Evolutionary conservation across 1,139 yeast genomes (phyloP).

Genomic region (Suhomyces ambrosiae): DNA sequence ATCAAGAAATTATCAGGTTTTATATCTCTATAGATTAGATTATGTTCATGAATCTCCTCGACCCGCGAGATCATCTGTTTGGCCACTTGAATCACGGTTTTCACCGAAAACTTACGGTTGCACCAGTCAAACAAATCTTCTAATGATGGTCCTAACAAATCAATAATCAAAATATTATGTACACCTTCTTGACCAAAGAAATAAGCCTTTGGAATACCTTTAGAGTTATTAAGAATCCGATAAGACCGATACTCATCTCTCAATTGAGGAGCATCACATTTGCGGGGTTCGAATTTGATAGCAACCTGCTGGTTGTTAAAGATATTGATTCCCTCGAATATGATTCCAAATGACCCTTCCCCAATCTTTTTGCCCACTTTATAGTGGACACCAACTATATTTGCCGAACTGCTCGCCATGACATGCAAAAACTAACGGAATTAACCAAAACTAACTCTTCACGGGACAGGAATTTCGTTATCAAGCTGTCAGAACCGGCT

Average conservation of each 20-base stretch:
- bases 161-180: conserved; percentile 73
- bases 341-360: conserved; percentile 83
- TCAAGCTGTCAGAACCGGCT: neutral
- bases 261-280: conserved; percentile 78
- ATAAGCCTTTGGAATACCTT: conserved; percentile 74
- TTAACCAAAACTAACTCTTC: neutral
- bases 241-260: conserved; percentile 78
- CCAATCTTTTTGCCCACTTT: conserved; percentile 82
- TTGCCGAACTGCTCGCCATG: conserved; percentile 39
- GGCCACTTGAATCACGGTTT: conserved; percentile 74
- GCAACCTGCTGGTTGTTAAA: conserved; percentile 77
- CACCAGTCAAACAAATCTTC: conserved; percentile 86
- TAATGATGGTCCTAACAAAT: conserved; percentile 72
- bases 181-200: conserved; percentile 82
- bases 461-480: neutral
- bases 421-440: neutral
- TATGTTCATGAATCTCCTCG: conserved; percentile 67
- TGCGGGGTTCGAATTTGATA: conserved; percentile 77
- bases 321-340: conserved; percentile 78
- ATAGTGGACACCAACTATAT: conserved; percentile 77
- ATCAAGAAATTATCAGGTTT: conserved; percentile 77
- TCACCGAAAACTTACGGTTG: conserved; percentile 65
- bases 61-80: conserved; percentile 73
- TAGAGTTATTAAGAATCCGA: conserved; percentile 60
- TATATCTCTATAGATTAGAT: conserved; percentile 72